phyloP scores from a whole-genome alignment of 768 basidiomycete genomes.

The Kwoniella botswanensis region DNA sequence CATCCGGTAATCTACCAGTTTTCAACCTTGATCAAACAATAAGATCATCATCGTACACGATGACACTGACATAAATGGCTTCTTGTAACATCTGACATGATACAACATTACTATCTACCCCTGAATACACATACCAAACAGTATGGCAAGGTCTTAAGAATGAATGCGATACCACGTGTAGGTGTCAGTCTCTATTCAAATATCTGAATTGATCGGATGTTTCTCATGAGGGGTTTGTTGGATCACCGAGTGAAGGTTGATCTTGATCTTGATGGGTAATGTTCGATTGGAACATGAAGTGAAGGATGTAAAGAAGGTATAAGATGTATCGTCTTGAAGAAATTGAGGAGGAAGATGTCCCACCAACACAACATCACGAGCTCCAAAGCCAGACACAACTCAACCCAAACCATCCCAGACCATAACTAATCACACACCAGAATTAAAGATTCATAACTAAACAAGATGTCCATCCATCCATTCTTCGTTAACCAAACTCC shows the following conservation, averaged over 20 bases:
- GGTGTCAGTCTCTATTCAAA: constrained; percentile 19
- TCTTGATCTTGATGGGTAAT: constrained; percentile 8
- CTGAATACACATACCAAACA: not conserved
- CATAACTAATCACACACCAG: not conserved
- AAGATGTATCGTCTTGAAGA: constrained; percentile 7
- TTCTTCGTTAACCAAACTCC: constrained; percentile 30
- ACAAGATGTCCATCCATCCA: constrained; percentile 25
- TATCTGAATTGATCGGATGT: constrained; percentile 9
- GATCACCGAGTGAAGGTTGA: constrained; percentile 19
- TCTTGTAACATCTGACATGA: constrained; percentile 3
- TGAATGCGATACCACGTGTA: constrained; percentile 12
- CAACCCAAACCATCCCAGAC: not conserved
- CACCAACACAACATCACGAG: not conserved
- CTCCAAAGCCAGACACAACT: not conserved
- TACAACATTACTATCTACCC: not conserved
- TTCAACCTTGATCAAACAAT: not conserved
- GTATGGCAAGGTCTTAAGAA: not conserved
- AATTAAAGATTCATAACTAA: not conserved
- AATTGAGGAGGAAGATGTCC: not conserved
- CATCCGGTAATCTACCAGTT: too few species aligned
- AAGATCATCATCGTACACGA: not conserved
- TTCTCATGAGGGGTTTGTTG: not conserved
- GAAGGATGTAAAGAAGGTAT: constrained; percentile 16
- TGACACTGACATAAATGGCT: not conserved
- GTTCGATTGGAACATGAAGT: constrained; percentile 11